phyloP scores from a whole-genome alignment of 306 rosid genomes.

The Potentilla sterilis region DNA sequence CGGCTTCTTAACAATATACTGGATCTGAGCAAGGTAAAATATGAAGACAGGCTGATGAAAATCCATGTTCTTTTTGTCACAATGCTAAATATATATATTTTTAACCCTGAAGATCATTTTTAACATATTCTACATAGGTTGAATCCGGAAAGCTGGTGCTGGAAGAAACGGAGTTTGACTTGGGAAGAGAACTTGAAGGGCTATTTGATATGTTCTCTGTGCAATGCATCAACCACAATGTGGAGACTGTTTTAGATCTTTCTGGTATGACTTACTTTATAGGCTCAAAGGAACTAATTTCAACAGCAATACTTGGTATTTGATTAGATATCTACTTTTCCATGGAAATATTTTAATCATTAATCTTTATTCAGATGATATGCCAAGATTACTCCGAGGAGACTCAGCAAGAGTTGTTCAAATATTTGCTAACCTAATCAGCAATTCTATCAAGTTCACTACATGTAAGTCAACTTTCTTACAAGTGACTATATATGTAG shows the following conservation, averaged over 20 bases:
- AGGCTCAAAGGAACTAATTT: constrained; percentile 19
- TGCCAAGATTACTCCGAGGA: constrained; percentile 86
- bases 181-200: constrained; percentile 97
- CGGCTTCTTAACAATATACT: constrained; percentile 96
- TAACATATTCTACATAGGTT: constrained; percentile 48
- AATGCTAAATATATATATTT: not conserved
- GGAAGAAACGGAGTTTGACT: constrained; percentile 90
- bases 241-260: constrained; percentile 89
- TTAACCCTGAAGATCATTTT: not conserved
- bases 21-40: constrained; percentile 87
- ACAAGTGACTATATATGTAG: not conserved
- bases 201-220: constrained; percentile 98
- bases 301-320: not conserved
- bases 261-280: constrained; percentile 55
- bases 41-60: constrained; percentile 12
- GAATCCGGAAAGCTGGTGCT: constrained; percentile 95
- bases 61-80: not conserved
- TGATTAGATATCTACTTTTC: not conserved
- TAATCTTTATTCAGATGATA: constrained; percentile 59
- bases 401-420: constrained; percentile 99
- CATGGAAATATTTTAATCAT: constrained; percentile 15
- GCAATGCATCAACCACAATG: constrained; percentile 93
- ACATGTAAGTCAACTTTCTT: constrained; percentile 56
- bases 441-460: constrained; percentile 95
- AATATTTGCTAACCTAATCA: constrained; percentile 88